Conservation (phyloP, 208 protist species). For the Crithidia sp. region DNA sequence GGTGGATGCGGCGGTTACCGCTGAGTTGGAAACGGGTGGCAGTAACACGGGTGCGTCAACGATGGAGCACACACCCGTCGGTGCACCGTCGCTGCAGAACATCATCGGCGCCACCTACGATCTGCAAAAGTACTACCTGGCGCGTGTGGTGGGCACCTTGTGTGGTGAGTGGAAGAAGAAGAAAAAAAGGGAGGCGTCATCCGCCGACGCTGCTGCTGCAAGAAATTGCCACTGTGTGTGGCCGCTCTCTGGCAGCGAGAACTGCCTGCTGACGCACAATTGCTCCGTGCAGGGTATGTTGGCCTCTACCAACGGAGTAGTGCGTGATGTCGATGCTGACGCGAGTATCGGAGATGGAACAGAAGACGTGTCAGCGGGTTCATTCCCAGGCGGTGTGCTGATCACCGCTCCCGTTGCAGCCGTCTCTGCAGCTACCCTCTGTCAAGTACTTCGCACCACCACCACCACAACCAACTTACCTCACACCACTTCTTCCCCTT, state of each 20-base stretch:
- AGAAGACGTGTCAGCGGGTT: too few species aligned
- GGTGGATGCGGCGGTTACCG: conserved; percentile 48
- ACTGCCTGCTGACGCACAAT: conserved; percentile 19
- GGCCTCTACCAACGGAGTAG: not conserved
- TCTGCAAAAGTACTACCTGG: conserved; percentile 48
- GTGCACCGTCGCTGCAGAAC: conserved; percentile 14
- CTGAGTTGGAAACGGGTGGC: conserved; percentile 9
- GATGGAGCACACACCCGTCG: not conserved
- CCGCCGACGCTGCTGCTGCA: too few species aligned
- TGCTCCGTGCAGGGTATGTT: conserved; percentile 1
- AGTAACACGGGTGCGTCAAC: not conserved
- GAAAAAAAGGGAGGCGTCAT: too few species aligned
- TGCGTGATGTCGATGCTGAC: not conserved
- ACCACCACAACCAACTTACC: too few species aligned
- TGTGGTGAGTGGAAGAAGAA: too few species aligned
- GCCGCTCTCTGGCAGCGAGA: conserved; percentile 13
- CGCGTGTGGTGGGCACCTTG: conserved; percentile 13
- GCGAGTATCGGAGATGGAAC: not conserved
- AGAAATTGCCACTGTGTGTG: not conserved
- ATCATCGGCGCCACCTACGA: conserved; percentile 24
- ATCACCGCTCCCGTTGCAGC: conserved; percentile 7
- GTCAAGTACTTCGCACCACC: too few species aligned
- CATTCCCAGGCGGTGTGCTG: conserved; percentile 25
- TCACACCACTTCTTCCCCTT: too few species aligned
- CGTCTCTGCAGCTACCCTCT: conserved; percentile 25